These are phyloP conservation scores for Ophiobolus disseminans DNA, from an alignment of 2,329 filamentous ascomycete species.

Conservation along the genomic window DNA sequence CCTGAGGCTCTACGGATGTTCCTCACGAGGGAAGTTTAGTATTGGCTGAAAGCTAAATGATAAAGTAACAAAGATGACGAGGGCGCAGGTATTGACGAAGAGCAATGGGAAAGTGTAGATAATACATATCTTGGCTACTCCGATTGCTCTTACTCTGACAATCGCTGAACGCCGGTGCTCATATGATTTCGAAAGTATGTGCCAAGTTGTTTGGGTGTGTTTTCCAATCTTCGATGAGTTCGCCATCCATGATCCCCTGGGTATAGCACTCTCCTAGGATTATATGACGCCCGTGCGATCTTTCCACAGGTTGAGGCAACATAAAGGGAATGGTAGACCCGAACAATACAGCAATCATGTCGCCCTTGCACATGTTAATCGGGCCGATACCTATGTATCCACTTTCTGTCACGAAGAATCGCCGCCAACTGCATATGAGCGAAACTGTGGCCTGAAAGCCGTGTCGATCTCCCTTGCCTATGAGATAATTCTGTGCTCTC, in stretches of 20 bases:
- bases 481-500: background rate
- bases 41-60: too few species aligned
- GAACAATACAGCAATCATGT: background rate
- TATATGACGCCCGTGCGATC: background rate
- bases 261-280: conserved; percentile 5
- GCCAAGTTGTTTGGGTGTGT: too few species aligned
- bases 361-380: background rate
- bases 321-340: background rate
- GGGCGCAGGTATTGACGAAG: too few species aligned
- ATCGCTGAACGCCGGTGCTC: too few species aligned
- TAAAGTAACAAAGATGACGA: too few species aligned
- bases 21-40: too few species aligned
- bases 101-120: too few species aligned
- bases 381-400: background rate
- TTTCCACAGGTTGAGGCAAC: background rate
- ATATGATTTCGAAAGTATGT: too few species aligned
- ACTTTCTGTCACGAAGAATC: background rate
- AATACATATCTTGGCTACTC: too few species aligned
- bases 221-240: too few species aligned
- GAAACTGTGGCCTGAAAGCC: background rate
- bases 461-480: background rate
- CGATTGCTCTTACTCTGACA: too few species aligned
- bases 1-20: too few species aligned
- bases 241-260: conserved; percentile 11
- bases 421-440: background rate